Base-by-base conservation (phyloP, 2,329 filamentous ascomycete species). In the Rhynchosporium secalis region DNA sequence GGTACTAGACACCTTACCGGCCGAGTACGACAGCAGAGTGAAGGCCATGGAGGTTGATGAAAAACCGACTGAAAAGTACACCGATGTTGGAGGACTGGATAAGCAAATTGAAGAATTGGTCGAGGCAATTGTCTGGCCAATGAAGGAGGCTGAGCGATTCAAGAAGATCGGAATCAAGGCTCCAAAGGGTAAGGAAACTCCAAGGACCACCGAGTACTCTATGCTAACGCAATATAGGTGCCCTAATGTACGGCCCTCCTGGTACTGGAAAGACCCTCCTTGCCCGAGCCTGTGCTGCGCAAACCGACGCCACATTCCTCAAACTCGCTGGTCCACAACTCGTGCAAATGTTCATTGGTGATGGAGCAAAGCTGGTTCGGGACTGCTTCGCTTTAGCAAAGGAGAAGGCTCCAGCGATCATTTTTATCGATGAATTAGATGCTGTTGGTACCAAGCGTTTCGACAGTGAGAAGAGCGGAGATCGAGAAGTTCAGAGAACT, bases 1-100 rank as follows among this genome's bases (percentile, higher is more conserved):
- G 41, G 91, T 99, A 68, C 84, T 99, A 62, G 96, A 99, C 75
- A 99, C 95, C 29, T 83, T 99, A 69, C 95, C 95, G 1, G 95
- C 95, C 52, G 96, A 99, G 77, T 99, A 99, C 75, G 95, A 99
- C 75, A 98, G 94, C 79, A 87, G 95, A 77, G 95, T 99, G 69
- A 99, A 99, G 82, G 96, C 96, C 41, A 99, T 99, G 95, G 96
- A 99, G 81, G 95, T 99, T 7, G 95, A 99, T 73, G 96, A 99
- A 84, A 99, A 99, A 83, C 96, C 95, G 9, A 98, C 93, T 45
- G 95, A 99, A 79, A 96, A 98, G 79, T 99, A 99, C 80, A 95
- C 89, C 60, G 95, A 99, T 79, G 96, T 99, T 13, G 95, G 95
- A 79, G 95, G 95, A 57, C 78, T 99, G 72, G 93, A 97, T 79